A percentile compares a stretch with the other conserved stretches of the same genome.
Conservation (phyloP, 441 rosid species). For the Bruguiera hainesii region DNA sequence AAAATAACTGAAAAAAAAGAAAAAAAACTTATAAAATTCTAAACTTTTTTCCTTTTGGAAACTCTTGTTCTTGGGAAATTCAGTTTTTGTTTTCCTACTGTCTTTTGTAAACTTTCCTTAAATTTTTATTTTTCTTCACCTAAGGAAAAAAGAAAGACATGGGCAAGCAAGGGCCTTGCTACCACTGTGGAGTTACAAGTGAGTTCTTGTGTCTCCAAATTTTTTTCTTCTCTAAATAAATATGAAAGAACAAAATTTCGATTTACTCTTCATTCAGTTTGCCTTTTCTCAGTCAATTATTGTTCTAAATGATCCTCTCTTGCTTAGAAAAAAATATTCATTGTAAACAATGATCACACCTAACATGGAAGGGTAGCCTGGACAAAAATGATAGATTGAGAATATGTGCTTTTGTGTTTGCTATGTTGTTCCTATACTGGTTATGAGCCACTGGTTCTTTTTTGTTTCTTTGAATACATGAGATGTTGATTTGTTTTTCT, state of each 20-base stretch:
- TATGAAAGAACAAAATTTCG: constrained; percentile 6
- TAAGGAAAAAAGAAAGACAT: constrained; percentile 39
- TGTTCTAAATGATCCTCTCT: constrained; percentile 13
- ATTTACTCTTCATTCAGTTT: constrained; percentile 8
- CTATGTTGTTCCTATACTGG: constrained; percentile 29
- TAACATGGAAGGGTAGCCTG: constrained; percentile 23
- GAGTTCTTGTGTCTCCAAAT: constrained; percentile 86
- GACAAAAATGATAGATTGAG: constrained; percentile 24
- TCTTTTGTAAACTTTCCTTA: constrained; percentile 24
- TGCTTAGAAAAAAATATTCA: constrained; percentile 23
- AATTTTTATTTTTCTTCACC: constrained; percentile 26
- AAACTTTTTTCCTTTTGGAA: not conserved
- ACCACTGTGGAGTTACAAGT: constrained; percentile 99
- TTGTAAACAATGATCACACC: constrained; percentile 23
- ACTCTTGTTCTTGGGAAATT: constrained; percentile 28
- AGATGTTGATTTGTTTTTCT: constrained; percentile 21
- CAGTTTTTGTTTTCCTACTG: constrained; percentile 1
- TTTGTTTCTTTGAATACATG: constrained; percentile 18
- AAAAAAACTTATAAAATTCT: constrained; percentile 14
- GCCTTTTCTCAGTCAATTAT: constrained; percentile 9
- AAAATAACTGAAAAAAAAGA: constrained; percentile 13
- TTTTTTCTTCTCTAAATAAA: constrained; percentile 8
- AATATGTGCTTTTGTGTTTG: constrained; percentile 25
- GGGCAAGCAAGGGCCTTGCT: constrained; percentile 99
- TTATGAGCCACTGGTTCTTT: constrained; percentile 21